These are phyloP conservation scores for Conringia planisiliqua DNA, from an alignment of 345 rosid species.

Conservation along the genomic window DNA sequence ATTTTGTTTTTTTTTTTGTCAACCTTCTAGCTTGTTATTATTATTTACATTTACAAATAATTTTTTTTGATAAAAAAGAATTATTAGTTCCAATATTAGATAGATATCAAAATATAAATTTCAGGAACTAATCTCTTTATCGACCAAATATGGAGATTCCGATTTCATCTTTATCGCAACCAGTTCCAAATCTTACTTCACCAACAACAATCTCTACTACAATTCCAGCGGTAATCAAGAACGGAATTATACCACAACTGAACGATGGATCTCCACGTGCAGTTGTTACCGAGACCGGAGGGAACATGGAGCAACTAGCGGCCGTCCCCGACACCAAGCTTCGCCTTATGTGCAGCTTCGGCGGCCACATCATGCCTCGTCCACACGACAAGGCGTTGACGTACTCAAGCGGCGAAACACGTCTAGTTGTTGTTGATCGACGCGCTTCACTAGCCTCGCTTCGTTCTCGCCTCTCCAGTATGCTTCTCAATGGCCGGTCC, in stretches of 20 bases:
- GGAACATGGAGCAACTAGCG: constrained; percentile 42
- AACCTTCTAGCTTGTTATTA: not conserved
- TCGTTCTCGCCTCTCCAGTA: constrained; percentile 55
- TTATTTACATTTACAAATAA: not conserved
- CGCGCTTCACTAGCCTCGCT: constrained; percentile 51
- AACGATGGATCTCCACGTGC: constrained; percentile 59
- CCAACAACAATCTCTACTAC: constrained; percentile 19
- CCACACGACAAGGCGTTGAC: constrained; percentile 78
- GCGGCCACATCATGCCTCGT: constrained; percentile 90
- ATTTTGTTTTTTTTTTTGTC: too few relatives aligned
- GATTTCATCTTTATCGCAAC: constrained; percentile 23
- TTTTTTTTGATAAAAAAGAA: not conserved
- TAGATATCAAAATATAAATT: too few relatives aligned
- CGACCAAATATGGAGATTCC: constrained; percentile 27
- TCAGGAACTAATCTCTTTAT: too few relatives aligned
- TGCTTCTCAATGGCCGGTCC: constrained; percentile 59
- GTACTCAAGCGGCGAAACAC: constrained; percentile 75
- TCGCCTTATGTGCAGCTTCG: constrained; percentile 86
- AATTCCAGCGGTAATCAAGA: constrained; percentile 32
- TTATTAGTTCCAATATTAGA: not conserved
- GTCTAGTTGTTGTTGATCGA: constrained; percentile 62
- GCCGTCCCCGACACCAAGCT: constrained; percentile 61
- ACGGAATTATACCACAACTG: constrained; percentile 29
- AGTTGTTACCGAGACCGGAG: constrained; percentile 27
- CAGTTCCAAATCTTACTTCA: constrained; percentile 17